These are phyloP conservation scores for Calocera viscosa DNA, from an alignment of 768 basidiomycete genomes.

Conservation along the genomic window DNA sequence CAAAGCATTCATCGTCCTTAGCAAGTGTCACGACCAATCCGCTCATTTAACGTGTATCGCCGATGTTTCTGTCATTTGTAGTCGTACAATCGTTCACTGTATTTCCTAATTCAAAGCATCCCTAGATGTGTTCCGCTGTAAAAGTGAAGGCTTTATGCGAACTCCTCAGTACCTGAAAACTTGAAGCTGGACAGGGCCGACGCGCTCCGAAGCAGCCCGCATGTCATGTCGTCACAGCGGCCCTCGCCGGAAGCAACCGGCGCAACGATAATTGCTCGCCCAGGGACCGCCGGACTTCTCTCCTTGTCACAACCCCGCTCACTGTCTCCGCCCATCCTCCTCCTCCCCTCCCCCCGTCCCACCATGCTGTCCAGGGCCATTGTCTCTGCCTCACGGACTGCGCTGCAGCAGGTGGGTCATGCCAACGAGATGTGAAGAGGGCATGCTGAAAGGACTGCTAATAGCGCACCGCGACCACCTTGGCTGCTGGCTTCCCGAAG, in stretches of 20 bases:
- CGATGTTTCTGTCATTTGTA: not conserved
- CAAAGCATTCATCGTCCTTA: not conserved
- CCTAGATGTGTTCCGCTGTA: not conserved
- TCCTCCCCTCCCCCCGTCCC: not conserved
- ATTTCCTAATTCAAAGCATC: not conserved
- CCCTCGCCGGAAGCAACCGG: slow-evolving; percentile 8
- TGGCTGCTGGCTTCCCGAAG: slow-evolving; percentile 67
- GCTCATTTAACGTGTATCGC: not conserved
- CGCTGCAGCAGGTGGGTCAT: not conserved
- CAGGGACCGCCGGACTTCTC: not conserved
- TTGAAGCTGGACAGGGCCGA: not conserved
- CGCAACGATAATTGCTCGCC: not conserved
- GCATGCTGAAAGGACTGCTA: not conserved
- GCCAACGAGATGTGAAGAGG: not conserved
- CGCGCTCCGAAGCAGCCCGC: not conserved
- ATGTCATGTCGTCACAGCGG: slow-evolving; percentile 5
- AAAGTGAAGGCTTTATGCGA: not conserved
- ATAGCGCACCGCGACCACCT: slow-evolving; percentile 44
- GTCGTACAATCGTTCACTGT: not conserved
- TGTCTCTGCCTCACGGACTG: not conserved
- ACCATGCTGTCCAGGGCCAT: slow-evolving; percentile 6
- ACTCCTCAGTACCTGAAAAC: not conserved
- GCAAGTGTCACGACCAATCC: not conserved
- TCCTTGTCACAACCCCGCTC: not conserved
- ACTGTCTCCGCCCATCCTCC: not conserved